Evolutionary conservation across 805 yeast species (phyloP), one percentile per base, ranked within the genome.

Genomic region (Teunomyces cretensis): DNA sequence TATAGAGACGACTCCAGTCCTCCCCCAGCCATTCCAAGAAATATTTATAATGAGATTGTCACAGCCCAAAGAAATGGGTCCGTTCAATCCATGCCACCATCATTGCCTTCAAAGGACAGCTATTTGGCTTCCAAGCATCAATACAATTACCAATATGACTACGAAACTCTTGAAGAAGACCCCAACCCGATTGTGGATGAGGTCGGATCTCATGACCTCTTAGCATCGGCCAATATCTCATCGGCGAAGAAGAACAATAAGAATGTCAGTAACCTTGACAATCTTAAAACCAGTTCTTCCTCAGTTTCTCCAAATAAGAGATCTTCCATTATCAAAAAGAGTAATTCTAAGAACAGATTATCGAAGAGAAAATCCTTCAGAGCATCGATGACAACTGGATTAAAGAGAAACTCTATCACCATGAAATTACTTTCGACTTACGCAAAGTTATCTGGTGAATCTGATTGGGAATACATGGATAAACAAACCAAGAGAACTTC

Each of bases 401-500:
- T 84, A 57, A 72, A 70, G 56, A 76, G 91, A 55, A 84, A 84
- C 49, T 84, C 91, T 0, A 80, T 86, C 36, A 85, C 92, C 0
- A 72, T 88, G 33, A 85, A 83, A 56, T 62, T 86, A 49, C 75
- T 86, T 47, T 78, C 89, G 1, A 81, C 89, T 0, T 86, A 86
- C 62, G 88, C 92, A 28, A 84, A 81, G 58, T 66, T 86, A 48
- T 75, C 88, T 2, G 75, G 75, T 38, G 84, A 81, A 46, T 73
- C 77, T 33, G 86, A 81, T 48, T 80, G 88, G 81, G 86, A 81
- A 54, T 78, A 78, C 54, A 78, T 84, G 63, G 87, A 84, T 55
- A 81, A 78, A 55, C 88, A 82, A 60, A 83, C 89, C 5, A 84
- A 79, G 64, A 75, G 94, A 63, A 84, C 91, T 1, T 81, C 88